Evolutionary conservation across 495 filamentous ascomycete species (phyloP).

Genomic region (Penicillium canariense): DNA sequence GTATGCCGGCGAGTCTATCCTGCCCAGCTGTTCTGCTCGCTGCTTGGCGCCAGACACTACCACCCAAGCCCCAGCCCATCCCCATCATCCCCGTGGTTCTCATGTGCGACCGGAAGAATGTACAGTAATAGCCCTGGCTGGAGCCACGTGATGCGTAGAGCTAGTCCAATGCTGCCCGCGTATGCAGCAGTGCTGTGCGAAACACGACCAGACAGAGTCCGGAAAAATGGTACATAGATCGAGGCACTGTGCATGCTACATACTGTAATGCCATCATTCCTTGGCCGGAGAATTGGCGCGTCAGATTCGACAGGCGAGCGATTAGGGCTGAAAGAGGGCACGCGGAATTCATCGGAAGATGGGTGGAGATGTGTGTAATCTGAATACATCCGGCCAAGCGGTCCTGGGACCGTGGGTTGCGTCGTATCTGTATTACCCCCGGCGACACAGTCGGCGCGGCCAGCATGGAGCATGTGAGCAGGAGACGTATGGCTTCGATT

Average conservation of each 20-base stretch:
- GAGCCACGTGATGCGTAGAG: constrained; percentile 1
- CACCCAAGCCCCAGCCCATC: not conserved
- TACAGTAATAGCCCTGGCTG: not conserved
- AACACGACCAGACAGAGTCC: not conserved
- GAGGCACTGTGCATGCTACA: not conserved
- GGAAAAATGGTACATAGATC: not conserved
- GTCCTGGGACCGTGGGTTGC: constrained; percentile 2
- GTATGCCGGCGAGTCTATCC: not conserved
- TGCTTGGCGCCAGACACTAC: not conserved
- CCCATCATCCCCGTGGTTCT: constrained; percentile 3
- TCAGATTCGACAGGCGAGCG: constrained; percentile 18
- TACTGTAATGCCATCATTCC: not conserved
- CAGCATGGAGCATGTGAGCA: not conserved
- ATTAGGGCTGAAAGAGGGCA: constrained; percentile 37
- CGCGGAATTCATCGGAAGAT: constrained; percentile 28
- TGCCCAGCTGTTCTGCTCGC: too few relatives aligned
- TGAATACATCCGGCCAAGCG: constrained; percentile 13
- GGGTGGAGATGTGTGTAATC: constrained; percentile 25
- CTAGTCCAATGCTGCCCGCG: not conserved
- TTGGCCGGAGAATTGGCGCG: not conserved
- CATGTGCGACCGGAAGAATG: constrained; percentile 24
- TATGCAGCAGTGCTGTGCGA: not conserved
- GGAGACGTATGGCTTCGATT: too few relatives aligned
- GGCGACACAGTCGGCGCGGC: not conserved
- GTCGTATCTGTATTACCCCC: constrained; percentile 1